phyloP scores from a whole-genome alignment of 164 flowering plant genomes.

The Amborella trichopoda region DNA sequence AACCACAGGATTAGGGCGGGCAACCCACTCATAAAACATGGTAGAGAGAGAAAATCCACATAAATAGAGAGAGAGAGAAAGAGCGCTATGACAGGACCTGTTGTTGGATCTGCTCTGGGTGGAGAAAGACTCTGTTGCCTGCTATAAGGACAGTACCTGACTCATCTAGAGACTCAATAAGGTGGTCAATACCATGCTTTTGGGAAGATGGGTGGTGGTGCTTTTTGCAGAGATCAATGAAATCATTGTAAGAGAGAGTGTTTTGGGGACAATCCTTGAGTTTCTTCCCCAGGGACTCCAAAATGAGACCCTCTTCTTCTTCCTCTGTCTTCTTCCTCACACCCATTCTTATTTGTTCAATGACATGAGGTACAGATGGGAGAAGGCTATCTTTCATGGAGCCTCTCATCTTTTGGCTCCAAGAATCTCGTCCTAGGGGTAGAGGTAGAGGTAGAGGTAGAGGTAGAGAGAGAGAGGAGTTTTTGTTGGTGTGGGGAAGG shows the following conservation, averaged over 20 bases:
- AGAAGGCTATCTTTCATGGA: too few relatives aligned
- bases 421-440: too few relatives aligned
- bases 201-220: conserved; percentile 13
- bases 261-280: conserved; percentile 23
- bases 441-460: too few relatives aligned
- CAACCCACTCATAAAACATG: neutral
- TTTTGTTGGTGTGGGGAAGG: too few relatives aligned
- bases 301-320: too few relatives aligned
- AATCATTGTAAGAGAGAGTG: conserved; percentile 36
- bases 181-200: conserved; percentile 33
- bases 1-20: conserved; percentile 10
- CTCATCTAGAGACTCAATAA: conserved; percentile 11
- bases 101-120: conserved; percentile 1
- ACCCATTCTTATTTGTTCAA: too few relatives aligned
- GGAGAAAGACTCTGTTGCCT: neutral
- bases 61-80: neutral
- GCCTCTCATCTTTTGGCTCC: too few relatives aligned
- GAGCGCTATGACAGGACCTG: neutral
- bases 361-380: too few relatives aligned
- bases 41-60: neutral
- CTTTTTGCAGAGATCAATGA: conserved; percentile 38
- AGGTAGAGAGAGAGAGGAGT: too few relatives aligned
- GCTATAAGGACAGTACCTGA: neutral
- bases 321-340: too few relatives aligned
- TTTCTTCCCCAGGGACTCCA: conserved; percentile 44